Conservation (phyloP, 1,139 yeast species). For the Suhomyces yuchorum region DNA sequence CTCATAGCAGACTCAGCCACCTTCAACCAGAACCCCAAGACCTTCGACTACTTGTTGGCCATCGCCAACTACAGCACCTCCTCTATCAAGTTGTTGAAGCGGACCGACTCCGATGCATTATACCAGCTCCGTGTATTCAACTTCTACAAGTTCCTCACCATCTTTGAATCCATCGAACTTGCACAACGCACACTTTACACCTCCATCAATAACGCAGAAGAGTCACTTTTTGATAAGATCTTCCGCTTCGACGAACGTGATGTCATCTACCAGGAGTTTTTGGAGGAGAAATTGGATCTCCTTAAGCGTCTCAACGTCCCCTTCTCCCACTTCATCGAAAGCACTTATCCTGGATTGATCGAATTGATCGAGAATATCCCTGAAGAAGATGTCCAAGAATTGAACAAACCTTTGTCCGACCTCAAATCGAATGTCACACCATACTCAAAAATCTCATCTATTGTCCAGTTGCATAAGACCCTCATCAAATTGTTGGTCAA, state of each 20-base stretch:
- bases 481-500: constrained; percentile 27
- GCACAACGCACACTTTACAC: constrained; percentile 38
- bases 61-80: constrained; percentile 46
- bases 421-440: constrained; percentile 34
- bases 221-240: constrained; percentile 41
- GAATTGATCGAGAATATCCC: constrained; percentile 23
- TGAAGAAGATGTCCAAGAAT: constrained; percentile 13
- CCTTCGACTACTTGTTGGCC: constrained; percentile 46
- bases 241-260: constrained; percentile 45
- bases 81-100: constrained; percentile 40
- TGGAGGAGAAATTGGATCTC: constrained; percentile 37
- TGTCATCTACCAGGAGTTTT: constrained; percentile 37
- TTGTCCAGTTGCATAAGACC: constrained; percentile 37
- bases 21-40: constrained; percentile 34
- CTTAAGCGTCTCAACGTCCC: constrained; percentile 31
- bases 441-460: constrained; percentile 30
- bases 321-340: constrained; percentile 34
- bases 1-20: constrained; percentile 34
- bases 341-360: constrained; percentile 18
- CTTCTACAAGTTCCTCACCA: constrained; percentile 41
- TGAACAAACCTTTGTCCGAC: constrained; percentile 19
- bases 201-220: constrained; percentile 29
- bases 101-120: constrained; percentile 41
- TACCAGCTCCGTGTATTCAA: constrained; percentile 45
- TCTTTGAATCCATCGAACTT: constrained; percentile 35